Percentiles rank a stretch among this genome's conserved stretches.
Conservation (phyloP, 805 yeast genomes). For the Schwanniomyces vanrijiae region DNA sequence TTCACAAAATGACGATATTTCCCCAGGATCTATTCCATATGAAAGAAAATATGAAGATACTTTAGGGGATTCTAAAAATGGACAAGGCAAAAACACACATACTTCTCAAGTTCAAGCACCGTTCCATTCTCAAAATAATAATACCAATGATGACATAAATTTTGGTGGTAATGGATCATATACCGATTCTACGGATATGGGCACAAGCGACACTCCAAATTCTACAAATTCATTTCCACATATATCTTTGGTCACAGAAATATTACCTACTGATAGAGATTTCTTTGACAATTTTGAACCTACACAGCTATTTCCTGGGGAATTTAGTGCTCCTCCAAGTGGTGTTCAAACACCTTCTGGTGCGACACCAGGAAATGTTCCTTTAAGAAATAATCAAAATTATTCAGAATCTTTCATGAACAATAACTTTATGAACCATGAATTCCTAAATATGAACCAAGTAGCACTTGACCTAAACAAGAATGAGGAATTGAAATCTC, state of each 20-base stretch:
- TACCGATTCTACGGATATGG: constrained; percentile 4
- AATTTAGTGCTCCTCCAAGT: constrained; percentile 34
- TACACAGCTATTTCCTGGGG: constrained; percentile 53
- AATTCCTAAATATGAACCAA: constrained; percentile 45
- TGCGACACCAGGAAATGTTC: not conserved
- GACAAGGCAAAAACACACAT: not conserved
- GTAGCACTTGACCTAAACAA: constrained; percentile 26
- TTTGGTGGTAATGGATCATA: not conserved
- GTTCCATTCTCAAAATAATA: not conserved
- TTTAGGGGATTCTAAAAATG: not conserved
- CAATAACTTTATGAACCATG: constrained; percentile 41
- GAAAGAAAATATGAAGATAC: not conserved
- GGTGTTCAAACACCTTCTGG: constrained; percentile 35
- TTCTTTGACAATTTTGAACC: constrained; percentile 57
- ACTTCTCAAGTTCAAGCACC: not conserved
- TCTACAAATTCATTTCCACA: constrained; percentile 46
- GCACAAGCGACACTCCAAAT: constrained; percentile 3
- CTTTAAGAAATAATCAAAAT: not conserved
- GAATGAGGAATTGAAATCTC: constrained; percentile 23
- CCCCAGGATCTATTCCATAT: constrained; percentile 27
- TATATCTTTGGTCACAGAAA: constrained; percentile 56
- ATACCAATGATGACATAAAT: not conserved
- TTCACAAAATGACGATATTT: constrained; percentile 20
- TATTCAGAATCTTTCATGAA: constrained; percentile 26
- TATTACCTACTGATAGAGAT: constrained; percentile 45